A percentile compares a stretch with the other conserved stretches of the same genome.
Evolutionary conservation across 768 basidiomycete genomes (phyloP).

Genomic region (Mycena amicta): DNA sequence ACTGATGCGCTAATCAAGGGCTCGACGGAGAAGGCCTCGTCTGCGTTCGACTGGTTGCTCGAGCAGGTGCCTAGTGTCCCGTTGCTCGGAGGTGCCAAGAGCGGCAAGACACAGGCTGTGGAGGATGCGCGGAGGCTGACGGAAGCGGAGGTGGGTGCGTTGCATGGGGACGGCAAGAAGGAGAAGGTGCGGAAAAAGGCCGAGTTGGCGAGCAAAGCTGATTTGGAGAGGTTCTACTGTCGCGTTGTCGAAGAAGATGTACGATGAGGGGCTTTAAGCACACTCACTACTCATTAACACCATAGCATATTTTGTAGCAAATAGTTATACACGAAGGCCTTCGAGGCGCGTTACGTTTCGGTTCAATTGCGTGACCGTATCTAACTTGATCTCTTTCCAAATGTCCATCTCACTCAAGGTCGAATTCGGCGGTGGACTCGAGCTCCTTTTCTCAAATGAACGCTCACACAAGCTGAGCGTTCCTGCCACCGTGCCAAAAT

Average conservation of each 20-base stretch:
- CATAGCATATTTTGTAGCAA: neutral
- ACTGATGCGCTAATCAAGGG: slow-evolving; percentile 62
- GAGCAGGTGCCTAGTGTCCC: slow-evolving; percentile 61
- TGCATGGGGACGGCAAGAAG: slow-evolving; percentile 23
- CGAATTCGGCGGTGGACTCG: slow-evolving; percentile 85
- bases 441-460: slow-evolving; percentile 77
- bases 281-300: too few relatives aligned
- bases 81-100: slow-evolving; percentile 16
- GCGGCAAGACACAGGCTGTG: slow-evolving; percentile 14
- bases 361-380: too few relatives aligned
- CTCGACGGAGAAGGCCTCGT: slow-evolving; percentile 72
- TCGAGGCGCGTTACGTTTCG: too few relatives aligned
- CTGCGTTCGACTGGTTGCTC: slow-evolving; percentile 78
- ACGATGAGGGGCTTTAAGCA: slow-evolving; percentile 85
- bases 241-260: slow-evolving; percentile 84
- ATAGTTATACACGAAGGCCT: neutral
- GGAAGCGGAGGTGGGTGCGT: slow-evolving; percentile 24
- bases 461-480: slow-evolving; percentile 60
- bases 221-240: slow-evolving; percentile 90
- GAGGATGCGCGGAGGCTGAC: slow-evolving; percentile 20
- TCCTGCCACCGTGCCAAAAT: slow-evolving; percentile 45
- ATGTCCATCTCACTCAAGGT: slow-evolving; percentile 56
- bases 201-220: slow-evolving; percentile 67
- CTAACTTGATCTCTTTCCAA: too few relatives aligned
- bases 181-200: slow-evolving; percentile 33